A percentile compares a stretch with the other conserved stretches of the same genome.
Conservation (phyloP, 257 asterid species). For the Paraleonurus japonicus region DNA sequence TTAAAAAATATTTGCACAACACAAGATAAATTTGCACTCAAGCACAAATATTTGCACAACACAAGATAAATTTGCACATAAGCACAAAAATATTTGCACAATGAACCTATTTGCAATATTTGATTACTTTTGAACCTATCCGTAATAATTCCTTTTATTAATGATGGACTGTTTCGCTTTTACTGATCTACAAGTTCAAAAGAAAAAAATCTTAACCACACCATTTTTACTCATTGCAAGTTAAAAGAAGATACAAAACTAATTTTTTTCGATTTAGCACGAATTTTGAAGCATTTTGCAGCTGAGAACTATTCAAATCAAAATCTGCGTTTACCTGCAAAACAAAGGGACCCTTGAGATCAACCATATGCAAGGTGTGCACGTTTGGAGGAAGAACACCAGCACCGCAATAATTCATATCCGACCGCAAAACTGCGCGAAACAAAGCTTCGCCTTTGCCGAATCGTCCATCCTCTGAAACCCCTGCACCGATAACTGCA, state of each 20-base stretch:
- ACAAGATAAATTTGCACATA: too few species aligned
- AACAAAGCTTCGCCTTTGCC: constrained; percentile 76
- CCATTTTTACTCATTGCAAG: background rate
- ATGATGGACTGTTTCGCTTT: background rate
- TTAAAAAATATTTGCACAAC: too few species aligned
- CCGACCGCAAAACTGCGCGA: constrained; percentile 70
- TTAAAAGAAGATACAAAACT: background rate
- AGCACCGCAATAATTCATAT: constrained; percentile 74
- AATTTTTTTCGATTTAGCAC: background rate
- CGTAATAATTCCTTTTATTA: too few species aligned
- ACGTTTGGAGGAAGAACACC: constrained; percentile 77
- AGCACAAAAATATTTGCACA: too few species aligned
- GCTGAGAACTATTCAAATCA: background rate
- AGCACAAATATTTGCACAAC: too few species aligned
- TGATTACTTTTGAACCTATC: too few species aligned
- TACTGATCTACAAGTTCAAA: background rate
- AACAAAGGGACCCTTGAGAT: constrained; percentile 86
- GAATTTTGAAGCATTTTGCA: background rate
- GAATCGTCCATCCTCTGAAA: constrained; percentile 52
- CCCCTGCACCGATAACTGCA: constrained; percentile 44
- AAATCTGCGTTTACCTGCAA: constrained; percentile 61
- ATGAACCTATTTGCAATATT: too few species aligned
- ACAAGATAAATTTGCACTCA: too few species aligned
- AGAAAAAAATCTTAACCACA: background rate
- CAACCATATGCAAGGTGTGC: constrained; percentile 56